phyloP scores from a whole-genome alignment of 331 rosid species.

The Rhamnella rubrinervis region DNA sequence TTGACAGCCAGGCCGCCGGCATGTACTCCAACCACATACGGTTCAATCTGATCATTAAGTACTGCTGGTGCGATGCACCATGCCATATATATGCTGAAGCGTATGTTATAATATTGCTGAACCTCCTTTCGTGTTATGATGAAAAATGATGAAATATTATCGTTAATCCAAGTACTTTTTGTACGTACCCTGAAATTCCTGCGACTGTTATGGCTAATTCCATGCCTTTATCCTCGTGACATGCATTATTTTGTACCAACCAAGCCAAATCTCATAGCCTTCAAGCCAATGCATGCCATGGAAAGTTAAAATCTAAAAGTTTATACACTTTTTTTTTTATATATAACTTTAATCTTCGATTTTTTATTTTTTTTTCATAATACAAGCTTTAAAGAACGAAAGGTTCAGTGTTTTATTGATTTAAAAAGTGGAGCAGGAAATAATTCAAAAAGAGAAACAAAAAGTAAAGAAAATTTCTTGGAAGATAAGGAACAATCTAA shows the following conservation, averaged over 20 bases:
- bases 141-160: too few species aligned
- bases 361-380: not conserved
- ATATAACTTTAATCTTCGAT: not conserved
- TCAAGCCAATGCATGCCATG: slow-evolving; percentile 1
- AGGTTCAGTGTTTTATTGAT: not conserved
- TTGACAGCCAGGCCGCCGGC: not conserved
- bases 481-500: slow-evolving; percentile 1
- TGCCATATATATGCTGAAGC: too few species aligned
- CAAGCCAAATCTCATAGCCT: slow-evolving; percentile 1
- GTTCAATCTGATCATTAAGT: not conserved
- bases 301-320: not conserved
- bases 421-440: too few species aligned
- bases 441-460: too few species aligned
- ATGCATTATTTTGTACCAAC: slow-evolving; percentile 14
- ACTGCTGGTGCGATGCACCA: too few species aligned
- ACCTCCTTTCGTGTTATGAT: too few species aligned
- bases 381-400: not conserved
- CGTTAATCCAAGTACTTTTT: not conserved
- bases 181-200: slow-evolving; percentile 1
- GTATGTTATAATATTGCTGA: too few species aligned
- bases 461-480: not conserved
- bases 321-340: not conserved
- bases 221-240: not conserved
- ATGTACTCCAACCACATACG: not conserved
- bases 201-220: not conserved